Percentiles rank a stretch among this genome's conserved stretches.
Conservation (phyloP, 1,139 yeast genomes). For the Candida tropicalis region DNA sequence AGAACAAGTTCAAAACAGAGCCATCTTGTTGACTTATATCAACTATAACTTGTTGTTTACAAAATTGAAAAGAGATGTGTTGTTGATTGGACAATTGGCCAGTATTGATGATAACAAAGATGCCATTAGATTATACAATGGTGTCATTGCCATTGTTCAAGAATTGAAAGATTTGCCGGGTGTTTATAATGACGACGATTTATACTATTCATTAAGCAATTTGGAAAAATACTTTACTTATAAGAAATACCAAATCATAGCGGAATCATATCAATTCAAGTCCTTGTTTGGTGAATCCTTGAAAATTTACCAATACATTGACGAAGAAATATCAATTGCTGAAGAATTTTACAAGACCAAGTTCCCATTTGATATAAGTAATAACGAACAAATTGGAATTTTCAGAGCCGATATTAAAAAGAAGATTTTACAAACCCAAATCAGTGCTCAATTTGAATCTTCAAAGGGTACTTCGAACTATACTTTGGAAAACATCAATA, state of each 20-base stretch:
- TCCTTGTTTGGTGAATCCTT: slow-evolving; percentile 56
- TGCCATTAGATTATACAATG: slow-evolving; percentile 50
- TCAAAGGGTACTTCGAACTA: slow-evolving; percentile 15
- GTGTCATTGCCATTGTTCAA: slow-evolving; percentile 48
- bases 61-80: slow-evolving; percentile 70
- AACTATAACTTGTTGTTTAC: slow-evolving; percentile 68
- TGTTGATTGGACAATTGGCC: slow-evolving; percentile 42
- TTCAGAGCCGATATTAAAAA: slow-evolving; percentile 31
- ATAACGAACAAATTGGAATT: slow-evolving; percentile 31
- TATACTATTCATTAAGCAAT: slow-evolving; percentile 54
- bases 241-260: slow-evolving; percentile 46
- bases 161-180: slow-evolving; percentile 84
- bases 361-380: slow-evolving; percentile 44
- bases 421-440: slow-evolving; percentile 45
- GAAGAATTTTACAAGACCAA: slow-evolving; percentile 29
- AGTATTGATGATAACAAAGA: slow-evolving; percentile 45
- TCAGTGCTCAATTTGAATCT: slow-evolving; percentile 51
- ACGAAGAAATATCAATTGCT: slow-evolving; percentile 18
- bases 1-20: slow-evolving; percentile 68
- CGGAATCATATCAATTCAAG: slow-evolving; percentile 50
- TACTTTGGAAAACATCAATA: slow-evolving; percentile 54
- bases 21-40: slow-evolving; percentile 74
- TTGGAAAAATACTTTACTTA: slow-evolving; percentile 51
- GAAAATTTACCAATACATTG: slow-evolving; percentile 48
- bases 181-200: slow-evolving; percentile 80